Conservation (phyloP, 805 yeast genomes). For the Phaffomyces opuntiae region DNA sequence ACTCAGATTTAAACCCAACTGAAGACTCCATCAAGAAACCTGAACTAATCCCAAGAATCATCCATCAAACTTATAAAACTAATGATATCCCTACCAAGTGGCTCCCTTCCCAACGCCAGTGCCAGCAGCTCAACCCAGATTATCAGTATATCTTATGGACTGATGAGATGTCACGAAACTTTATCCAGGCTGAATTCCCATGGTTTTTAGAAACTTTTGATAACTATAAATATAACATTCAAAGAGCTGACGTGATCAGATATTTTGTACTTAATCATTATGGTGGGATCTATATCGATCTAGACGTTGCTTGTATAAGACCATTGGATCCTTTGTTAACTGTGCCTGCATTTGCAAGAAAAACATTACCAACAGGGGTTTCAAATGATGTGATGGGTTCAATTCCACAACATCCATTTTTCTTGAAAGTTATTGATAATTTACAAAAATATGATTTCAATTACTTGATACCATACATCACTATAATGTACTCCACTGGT, state of each 20-base stretch:
- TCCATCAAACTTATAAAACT: conserved; percentile 89
- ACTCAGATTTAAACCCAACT: conserved; percentile 54
- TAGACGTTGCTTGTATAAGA: conserved; percentile 83
- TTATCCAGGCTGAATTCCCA: conserved; percentile 70
- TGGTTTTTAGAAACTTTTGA: conserved; percentile 85
- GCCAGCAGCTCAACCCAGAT: conserved; percentile 78
- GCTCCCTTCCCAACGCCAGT: conserved; percentile 69
- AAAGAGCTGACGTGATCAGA: conserved; percentile 86
- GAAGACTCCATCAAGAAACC: conserved; percentile 36
- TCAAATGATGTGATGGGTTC: conserved; percentile 93
- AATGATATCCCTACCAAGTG: conserved; percentile 73
- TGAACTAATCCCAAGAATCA: conserved; percentile 74
- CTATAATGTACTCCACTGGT: conserved; percentile 92
- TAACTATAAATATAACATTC: conserved; percentile 69
- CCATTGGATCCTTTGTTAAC: conserved; percentile 73
- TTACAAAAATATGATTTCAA: conserved; percentile 56
- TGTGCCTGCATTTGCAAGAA: conserved; percentile 80
- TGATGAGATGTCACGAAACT: conserved; percentile 72
- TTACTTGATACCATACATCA: conserved; percentile 82
- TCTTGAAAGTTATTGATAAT: conserved; percentile 58
- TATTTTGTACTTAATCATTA: conserved; percentile 77
- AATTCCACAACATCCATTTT: conserved; percentile 82
- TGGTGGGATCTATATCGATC: conserved; percentile 87
- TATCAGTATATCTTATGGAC: conserved; percentile 89
- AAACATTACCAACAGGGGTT: conserved; percentile 84